phyloP scores from a whole-genome alignment of 345 rosid species.

The Capsella bursapastoris region DNA sequence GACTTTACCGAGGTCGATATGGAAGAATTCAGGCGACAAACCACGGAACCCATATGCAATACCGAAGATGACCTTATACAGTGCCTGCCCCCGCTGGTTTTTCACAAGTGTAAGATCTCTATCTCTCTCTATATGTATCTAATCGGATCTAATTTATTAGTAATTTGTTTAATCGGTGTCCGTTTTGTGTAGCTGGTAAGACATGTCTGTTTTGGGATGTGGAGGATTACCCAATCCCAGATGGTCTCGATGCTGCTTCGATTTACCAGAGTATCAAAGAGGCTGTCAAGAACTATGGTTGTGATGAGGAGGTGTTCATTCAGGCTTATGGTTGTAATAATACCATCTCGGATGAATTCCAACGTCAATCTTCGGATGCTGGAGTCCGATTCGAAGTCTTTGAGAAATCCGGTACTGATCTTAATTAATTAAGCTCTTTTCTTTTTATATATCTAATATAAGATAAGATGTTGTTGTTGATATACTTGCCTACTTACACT shows the following conservation, averaged over 20 bases:
- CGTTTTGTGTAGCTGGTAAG: neutral
- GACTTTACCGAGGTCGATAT: too few species aligned
- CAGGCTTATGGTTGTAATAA: neutral
- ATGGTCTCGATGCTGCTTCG: neutral
- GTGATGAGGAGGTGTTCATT: neutral
- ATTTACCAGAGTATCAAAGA: neutral
- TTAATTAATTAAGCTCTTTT: too few species aligned
- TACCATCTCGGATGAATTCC: neutral
- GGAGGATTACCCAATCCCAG: constrained; percentile 5
- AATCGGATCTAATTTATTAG: too few species aligned
- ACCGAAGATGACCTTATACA: too few species aligned
- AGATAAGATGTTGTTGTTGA: neutral
- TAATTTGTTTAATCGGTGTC: neutral
- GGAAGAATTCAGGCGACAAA: too few species aligned
- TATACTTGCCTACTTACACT: neutral
- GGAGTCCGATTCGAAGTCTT: neutral
- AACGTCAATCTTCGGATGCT: neutral
- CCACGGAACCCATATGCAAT: too few species aligned
- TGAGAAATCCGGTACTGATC: neutral
- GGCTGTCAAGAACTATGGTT: neutral
- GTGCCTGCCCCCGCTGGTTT: neutral
- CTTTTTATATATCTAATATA: too few species aligned
- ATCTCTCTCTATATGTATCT: neutral
- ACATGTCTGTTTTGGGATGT: constrained; percentile 1
- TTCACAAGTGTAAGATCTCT: neutral